Evolutionary conservation across 2,329 filamentous ascomycete species (phyloP).

Genomic region (Mycocentrospora acerina): DNA sequence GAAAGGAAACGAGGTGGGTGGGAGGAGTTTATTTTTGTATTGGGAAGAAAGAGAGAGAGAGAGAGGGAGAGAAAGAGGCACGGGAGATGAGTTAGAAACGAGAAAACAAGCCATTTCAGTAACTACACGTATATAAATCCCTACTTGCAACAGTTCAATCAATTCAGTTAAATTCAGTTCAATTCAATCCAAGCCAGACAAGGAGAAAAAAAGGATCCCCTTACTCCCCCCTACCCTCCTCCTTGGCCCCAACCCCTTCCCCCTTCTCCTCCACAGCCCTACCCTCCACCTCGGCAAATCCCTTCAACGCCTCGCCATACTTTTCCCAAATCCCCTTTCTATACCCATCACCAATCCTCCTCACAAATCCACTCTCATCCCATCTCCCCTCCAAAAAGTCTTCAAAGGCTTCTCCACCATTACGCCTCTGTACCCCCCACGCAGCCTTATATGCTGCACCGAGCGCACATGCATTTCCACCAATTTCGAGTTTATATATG

Average conservation of each 20-base stretch:
- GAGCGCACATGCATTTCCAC: constrained; percentile 90
- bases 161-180: too few species aligned
- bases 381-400: constrained; percentile 81
- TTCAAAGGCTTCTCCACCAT: constrained; percentile 73
- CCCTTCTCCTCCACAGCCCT: constrained; percentile 56
- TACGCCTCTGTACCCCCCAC: constrained; percentile 76
- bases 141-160: too few species aligned
- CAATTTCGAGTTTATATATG: constrained; percentile 90
- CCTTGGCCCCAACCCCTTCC: constrained; percentile 9
- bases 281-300: constrained; percentile 75
- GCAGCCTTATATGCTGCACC: constrained; percentile 95
- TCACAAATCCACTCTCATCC: constrained; percentile 80
- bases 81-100: too few species aligned
- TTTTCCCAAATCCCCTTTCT: constrained; percentile 69
- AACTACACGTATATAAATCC: too few species aligned
- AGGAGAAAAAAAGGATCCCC: too few species aligned
- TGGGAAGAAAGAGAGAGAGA: too few species aligned
- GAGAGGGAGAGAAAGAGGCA: too few species aligned
- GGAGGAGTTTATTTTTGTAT: too few species aligned
- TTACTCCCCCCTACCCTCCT: not conserved
- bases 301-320: constrained; percentile 75
- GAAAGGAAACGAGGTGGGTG: too few species aligned
- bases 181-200: too few species aligned
- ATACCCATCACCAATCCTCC: constrained; percentile 82
- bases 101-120: too few species aligned